Base-by-base conservation (phyloP, 352 stramenopile species). In the Globisporangium viniferum region DNA sequence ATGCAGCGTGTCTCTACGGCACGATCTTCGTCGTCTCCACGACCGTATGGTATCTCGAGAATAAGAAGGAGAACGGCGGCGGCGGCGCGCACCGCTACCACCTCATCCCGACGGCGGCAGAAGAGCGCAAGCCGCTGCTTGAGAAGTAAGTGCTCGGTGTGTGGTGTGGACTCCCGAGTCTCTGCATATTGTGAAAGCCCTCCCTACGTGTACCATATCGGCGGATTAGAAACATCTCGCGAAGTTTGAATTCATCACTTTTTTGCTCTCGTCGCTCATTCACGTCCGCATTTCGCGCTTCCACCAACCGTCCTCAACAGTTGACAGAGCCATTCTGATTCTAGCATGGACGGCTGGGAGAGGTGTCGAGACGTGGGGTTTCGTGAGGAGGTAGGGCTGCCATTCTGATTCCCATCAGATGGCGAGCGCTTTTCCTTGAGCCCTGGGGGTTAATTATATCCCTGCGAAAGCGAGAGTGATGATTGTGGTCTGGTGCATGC, bases 21-120 rank as follows among this genome's bases (percentile, higher is more conserved):
- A 82, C 78, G 57, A 71, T 91, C 14, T 92, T 93, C 59, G 68
- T 91, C 15, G 81, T 80, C 15, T 93, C 85, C 15, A 91, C 82
- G 31, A 76, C 74, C 9, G 68, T 91, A 20, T 93, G 85, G 66
- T 89, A 85, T 67, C 75, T 90, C 64, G 84, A 95, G 74, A 83
- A 73, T 48, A 79, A 82, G 67, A 92, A 91, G 72, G 70, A 71
- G 59, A 59, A 62, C 51, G 31, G 58, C 8, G 61, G 71, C 10
- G 59, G 71, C 56, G 69, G 69, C 33, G 63, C 73, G 58, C 62
- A 64, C 56, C 73, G 74, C 58, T 91, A 85, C 70, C 72, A 88
- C 60, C 70, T 81, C 55, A 66, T 80, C 27, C 66, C 72, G 0
- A 82, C 72, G 14, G 75, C 81, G n/a, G 33, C 63, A 8, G 85